A percentile compares a stretch with the other conserved stretches of the same genome.
phyloP scores from a whole-genome alignment of 1,139 yeast species.

The Arxiozyma heterogenica region DNA sequence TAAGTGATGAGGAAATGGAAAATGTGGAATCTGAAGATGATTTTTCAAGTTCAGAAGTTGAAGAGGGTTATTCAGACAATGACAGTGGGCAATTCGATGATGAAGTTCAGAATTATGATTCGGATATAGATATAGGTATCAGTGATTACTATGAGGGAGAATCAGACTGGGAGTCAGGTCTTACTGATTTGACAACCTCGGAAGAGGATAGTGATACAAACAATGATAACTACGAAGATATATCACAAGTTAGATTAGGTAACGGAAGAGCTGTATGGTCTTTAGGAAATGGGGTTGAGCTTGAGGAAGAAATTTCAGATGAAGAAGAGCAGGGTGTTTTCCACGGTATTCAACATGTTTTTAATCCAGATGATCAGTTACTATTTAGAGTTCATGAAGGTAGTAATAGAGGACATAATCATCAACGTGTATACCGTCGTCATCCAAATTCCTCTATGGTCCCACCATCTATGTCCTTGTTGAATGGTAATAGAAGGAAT shows the following conservation, averaged over 20 bases:
- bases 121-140: constrained; percentile 27
- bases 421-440: constrained; percentile 16
- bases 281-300: constrained; percentile 26
- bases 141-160: constrained; percentile 33
- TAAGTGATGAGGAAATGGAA: constrained; percentile 15
- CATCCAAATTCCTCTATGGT: constrained; percentile 18
- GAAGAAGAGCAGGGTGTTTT: constrained; percentile 28
- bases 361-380: constrained; percentile 23
- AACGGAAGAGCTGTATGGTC: constrained; percentile 19
- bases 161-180: constrained; percentile 32
- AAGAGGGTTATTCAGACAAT: constrained; percentile 22
- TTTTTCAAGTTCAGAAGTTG: constrained; percentile 15
- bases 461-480: constrained; percentile 24
- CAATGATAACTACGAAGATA: constrained; percentile 9
- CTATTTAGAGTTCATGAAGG: constrained; percentile 23
- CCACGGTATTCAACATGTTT: constrained; percentile 29
- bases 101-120: constrained; percentile 31
- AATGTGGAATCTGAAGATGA: constrained; percentile 18
- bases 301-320: constrained; percentile 26
- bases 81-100: constrained; percentile 28
- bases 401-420: constrained; percentile 13
- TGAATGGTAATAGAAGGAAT: constrained; percentile 22
- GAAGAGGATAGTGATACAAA: constrained; percentile 24
- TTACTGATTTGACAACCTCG: constrained; percentile 27
- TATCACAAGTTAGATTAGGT: constrained; percentile 5